Conservation (phyloP, 2,329 filamentous ascomycete species). For the Colletotrichum navitas region DNA sequence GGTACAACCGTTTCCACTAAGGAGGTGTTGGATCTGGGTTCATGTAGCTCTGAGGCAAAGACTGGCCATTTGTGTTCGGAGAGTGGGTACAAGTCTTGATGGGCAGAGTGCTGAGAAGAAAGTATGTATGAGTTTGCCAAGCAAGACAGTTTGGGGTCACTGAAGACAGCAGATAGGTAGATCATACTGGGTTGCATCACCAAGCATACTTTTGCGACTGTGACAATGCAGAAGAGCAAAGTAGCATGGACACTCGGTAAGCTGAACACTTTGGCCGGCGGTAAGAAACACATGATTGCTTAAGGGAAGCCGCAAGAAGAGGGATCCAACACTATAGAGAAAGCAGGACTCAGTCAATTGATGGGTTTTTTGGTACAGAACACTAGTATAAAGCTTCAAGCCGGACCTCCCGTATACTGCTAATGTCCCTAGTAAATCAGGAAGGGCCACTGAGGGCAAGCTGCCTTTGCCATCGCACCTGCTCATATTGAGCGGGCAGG, state of each 20-base stretch:
- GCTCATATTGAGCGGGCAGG: background rate
- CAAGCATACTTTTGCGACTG: background rate
- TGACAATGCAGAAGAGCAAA: too few species aligned
- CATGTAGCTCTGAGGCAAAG: background rate
- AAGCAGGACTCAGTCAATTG: background rate
- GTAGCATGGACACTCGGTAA: slow-evolving; percentile 38
- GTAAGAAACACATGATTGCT: background rate
- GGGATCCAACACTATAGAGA: background rate
- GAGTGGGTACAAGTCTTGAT: background rate
- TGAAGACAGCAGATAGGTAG: background rate
- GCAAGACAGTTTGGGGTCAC: background rate
- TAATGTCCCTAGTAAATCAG: background rate
- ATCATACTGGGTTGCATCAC: background rate
- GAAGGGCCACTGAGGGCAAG: background rate
- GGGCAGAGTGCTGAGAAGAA: background rate
- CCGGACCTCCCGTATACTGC: background rate
- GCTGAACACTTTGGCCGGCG: background rate
- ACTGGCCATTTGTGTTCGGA: background rate
- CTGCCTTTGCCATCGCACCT: background rate
- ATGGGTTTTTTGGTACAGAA: background rate
- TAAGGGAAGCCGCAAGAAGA: background rate
- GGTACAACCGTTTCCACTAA: slow-evolving; percentile 52
- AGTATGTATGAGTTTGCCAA: background rate
- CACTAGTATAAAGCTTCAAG: background rate
- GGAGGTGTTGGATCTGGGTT: background rate